Evolutionary conservation across 2,329 filamentous ascomycete genomes (phyloP).

Genomic region (Dactylellina leptospora): DNA sequence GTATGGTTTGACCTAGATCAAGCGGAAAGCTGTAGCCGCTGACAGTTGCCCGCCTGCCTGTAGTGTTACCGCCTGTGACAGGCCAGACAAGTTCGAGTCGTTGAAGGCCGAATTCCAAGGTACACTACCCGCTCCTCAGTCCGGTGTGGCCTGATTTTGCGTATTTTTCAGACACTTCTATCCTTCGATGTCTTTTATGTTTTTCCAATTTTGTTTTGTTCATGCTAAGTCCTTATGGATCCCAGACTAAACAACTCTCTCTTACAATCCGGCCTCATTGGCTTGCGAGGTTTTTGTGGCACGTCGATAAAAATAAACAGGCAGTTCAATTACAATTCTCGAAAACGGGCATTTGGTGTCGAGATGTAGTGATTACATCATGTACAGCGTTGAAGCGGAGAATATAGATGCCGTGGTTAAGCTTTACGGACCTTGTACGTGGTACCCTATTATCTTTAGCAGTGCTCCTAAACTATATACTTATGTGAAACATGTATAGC

Average conservation of each 20-base stretch:
- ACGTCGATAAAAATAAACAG: constrained; percentile 57
- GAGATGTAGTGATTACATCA: constrained; percentile 95
- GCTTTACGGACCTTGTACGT: constrained; percentile 89
- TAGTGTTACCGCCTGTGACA: constrained; percentile 95
- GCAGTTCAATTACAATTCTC: constrained; percentile 75
- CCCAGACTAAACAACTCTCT: constrained; percentile 30
- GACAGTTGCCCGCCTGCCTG: neutral
- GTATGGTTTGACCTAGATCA: constrained; percentile 65
- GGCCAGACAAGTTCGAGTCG: constrained; percentile 83
- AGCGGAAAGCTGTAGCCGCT: neutral
- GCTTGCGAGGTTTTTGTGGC: too few species aligned
- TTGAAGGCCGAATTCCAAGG: constrained; percentile 82
- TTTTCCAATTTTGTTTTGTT: too few species aligned
- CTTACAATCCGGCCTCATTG: neutral
- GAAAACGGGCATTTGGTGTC: constrained; percentile 96
- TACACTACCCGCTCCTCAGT: constrained; percentile 61
- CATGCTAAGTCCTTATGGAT: constrained; percentile 34
- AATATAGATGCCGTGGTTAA: constrained; percentile 87
- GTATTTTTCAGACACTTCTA: too few species aligned
- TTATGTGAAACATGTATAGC: constrained; percentile 65
- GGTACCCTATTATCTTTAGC: constrained; percentile 13
- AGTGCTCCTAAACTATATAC: neutral
- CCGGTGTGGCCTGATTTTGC: too few species aligned
- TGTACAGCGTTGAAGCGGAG: constrained; percentile 97
- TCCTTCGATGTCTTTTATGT: too few species aligned